A percentile compares a stretch with the other conserved stretches of the same genome.
These are phyloP conservation scores for Knoxia roxburghii DNA, from an alignment of 257 asterid genomes.

Conservation along the genomic window DNA sequence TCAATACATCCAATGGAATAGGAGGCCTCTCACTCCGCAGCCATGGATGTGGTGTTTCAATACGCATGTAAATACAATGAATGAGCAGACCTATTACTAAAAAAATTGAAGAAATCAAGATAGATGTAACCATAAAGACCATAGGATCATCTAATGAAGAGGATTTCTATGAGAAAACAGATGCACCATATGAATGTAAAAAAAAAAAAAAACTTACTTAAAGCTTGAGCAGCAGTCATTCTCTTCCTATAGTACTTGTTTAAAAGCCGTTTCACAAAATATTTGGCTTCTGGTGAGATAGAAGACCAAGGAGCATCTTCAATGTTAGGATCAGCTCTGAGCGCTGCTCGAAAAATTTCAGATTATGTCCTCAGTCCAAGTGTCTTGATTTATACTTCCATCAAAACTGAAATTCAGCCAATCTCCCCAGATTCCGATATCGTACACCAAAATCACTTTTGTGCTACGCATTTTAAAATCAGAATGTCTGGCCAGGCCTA, in stretches of 20 bases:
- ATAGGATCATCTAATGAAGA: neutral
- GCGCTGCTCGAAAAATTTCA: constrained; percentile 88
- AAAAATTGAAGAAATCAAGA: neutral
- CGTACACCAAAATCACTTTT: too few species aligned
- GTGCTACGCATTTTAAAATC: too few species aligned
- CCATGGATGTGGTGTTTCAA: constrained; percentile 88
- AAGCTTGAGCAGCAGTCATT: constrained; percentile 99
- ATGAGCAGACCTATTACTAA: neutral
- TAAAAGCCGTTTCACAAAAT: constrained; percentile 79
- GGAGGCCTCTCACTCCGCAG: constrained; percentile 77
- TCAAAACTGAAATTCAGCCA: too few species aligned
- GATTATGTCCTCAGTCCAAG: constrained; percentile 98
- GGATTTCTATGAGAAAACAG: neutral
- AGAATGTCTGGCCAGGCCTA: too few species aligned
- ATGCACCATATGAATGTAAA: neutral
- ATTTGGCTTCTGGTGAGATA: constrained; percentile 69
- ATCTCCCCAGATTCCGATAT: too few species aligned
- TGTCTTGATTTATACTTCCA: too few species aligned
- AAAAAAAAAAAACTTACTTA: constrained; percentile 68
- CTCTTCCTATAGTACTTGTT: constrained; percentile 92
- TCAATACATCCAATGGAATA: constrained; percentile 80
- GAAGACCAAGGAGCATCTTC: constrained; percentile 97
- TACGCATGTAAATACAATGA: constrained; percentile 13
- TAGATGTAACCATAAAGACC: neutral
- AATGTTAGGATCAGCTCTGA: constrained; percentile 92